A percentile compares a stretch with the other conserved stretches of the same genome.
phyloP scores from a whole-genome alignment of 441 rosid genomes.

The Arabidopsis hybrid region DNA sequence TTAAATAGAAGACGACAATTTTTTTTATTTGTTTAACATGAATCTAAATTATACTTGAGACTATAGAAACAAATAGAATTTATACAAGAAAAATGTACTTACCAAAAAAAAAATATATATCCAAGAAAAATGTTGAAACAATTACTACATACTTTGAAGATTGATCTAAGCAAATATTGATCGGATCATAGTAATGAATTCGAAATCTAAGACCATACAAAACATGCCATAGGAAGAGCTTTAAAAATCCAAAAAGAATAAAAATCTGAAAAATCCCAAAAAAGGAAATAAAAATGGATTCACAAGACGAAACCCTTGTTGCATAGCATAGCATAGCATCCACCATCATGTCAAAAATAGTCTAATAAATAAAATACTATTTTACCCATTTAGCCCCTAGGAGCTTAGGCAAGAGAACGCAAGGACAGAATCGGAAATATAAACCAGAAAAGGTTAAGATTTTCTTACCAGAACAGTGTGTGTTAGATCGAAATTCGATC shows the following conservation, averaged over 20 bases:
- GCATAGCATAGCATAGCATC: slow-evolving; percentile 4
- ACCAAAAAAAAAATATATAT: no score
- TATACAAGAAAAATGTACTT: background rate
- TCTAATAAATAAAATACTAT: background rate
- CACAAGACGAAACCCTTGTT: slow-evolving; percentile 31
- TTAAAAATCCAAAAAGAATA: background rate
- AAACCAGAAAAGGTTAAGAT: slow-evolving; percentile 41
- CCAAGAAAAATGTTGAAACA: background rate
- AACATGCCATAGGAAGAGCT: background rate
- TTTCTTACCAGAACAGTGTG: slow-evolving; percentile 47
- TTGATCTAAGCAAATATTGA: background rate
- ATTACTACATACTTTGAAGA: background rate
- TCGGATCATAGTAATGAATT: background rate
- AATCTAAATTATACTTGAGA: no score
- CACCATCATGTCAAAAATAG: slow-evolving; percentile 33
- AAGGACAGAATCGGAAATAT: slow-evolving; percentile 44
- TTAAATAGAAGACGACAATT: no score
- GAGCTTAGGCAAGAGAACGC: background rate
- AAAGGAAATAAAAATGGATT: slow-evolving; percentile 3
- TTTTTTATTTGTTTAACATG: no score
- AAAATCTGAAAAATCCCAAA: background rate
- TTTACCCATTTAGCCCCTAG: slow-evolving; percentile 18
- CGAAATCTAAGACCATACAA: background rate
- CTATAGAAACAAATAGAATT: no score
- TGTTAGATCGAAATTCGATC: slow-evolving; percentile 41